Conservation (phyloP, 2,329 filamentous ascomycete species). For the Cylindrodendrum hubeiense region DNA sequence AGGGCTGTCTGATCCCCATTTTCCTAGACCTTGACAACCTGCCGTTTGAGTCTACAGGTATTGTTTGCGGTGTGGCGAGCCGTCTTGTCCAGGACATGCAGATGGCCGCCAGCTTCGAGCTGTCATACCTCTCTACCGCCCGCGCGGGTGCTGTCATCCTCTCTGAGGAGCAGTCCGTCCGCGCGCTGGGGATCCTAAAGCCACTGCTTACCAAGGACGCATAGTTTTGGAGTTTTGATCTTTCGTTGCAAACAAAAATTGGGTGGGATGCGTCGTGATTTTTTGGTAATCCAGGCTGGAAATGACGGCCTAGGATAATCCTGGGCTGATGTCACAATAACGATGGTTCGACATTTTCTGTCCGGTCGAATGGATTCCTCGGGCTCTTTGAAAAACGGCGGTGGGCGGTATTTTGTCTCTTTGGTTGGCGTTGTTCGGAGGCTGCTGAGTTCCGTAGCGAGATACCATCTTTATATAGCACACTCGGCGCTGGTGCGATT, state of each 20-base stretch:
- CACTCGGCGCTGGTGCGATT: constrained; percentile 23
- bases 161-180: constrained; percentile 77
- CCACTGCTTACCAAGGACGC: constrained; percentile 58
- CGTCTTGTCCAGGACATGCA: constrained; percentile 80
- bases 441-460: constrained; percentile 32
- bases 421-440: constrained; percentile 34
- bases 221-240: constrained; percentile 16
- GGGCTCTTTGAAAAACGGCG: constrained; percentile 2
- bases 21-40: constrained; percentile 86
- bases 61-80: constrained; percentile 93
- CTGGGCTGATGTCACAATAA: neutral
- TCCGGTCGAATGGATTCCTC: neutral
- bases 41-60: constrained; percentile 90
- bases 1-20: constrained; percentile 83
- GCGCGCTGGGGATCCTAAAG: constrained; percentile 78
- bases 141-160: constrained; percentile 91
- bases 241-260: constrained; percentile 1
- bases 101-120: constrained; percentile 72
- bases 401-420: constrained; percentile 27
- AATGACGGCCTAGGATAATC: neutral
- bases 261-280: neutral
- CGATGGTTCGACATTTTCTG: neutral
- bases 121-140: constrained; percentile 92
- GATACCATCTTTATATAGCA: constrained; percentile 44
- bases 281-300: neutral